Evolutionary conservation across 2,329 filamentous ascomycete genomes (phyloP).

Genomic region (Myriangium duriaei): DNA sequence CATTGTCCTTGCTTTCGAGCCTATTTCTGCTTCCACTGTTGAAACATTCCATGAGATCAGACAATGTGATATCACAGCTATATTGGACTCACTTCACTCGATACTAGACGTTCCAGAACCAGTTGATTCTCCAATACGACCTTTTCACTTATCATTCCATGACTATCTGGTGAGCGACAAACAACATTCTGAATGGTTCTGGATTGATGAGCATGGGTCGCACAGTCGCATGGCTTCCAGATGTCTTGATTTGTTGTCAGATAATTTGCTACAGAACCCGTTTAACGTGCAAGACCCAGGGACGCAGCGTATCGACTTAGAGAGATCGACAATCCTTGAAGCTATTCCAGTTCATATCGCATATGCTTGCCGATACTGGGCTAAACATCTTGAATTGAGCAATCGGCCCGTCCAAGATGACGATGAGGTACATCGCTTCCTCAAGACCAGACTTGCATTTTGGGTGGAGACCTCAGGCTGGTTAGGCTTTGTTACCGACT

Average conservation of each 20-base stretch:
- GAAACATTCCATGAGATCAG: slow-evolving; percentile 19
- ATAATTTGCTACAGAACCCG: slow-evolving; percentile 10
- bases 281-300: neutral
- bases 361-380: slow-evolving; percentile 9
- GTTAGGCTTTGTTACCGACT: no score
- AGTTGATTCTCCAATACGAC: slow-evolving; percentile 21
- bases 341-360: neutral
- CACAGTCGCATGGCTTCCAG: slow-evolving; percentile 19
- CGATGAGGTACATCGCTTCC: neutral
- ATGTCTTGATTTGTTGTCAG: slow-evolving; percentile 17
- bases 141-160: slow-evolving; percentile 14
- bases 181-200: no score
- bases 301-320: slow-evolving; percentile 18
- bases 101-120: neutral
- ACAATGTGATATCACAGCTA: neutral
- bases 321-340: slow-evolving; percentile 11
- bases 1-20: slow-evolving; percentile 7
- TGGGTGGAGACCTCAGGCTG: slow-evolving; percentile 1
- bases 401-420: neutral
- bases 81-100: neutral
- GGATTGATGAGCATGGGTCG: slow-evolving; percentile 26
- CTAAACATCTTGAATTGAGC: neutral
- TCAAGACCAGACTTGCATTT: neutral
- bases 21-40: no score
- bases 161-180: slow-evolving; percentile 19